Evolutionary conservation across 148 eudicot species (phyloP), one percentile per base, ranked within the genome.

Genomic region (Tetragonia tetragonoides): DNA sequence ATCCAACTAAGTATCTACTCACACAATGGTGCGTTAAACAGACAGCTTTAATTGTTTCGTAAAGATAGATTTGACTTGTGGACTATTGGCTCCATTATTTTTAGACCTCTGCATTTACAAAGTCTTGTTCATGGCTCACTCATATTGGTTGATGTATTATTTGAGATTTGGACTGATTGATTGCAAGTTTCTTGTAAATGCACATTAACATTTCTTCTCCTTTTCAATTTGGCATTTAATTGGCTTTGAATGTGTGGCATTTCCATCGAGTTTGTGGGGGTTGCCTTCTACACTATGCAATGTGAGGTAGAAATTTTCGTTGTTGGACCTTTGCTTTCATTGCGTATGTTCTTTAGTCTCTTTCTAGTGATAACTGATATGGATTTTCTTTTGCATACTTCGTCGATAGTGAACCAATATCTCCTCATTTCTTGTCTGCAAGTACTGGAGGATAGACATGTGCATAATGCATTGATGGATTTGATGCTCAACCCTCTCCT

Each of bases 1-100:
- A 90, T 90, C 70, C 82, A 90, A 66, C 89, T 90, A 21, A 84
- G 88, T 81, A 90, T 90, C 64, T 85, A 83, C 83, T 90, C 92
- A 2, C 87, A 89, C 40, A 78, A 88, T 76, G 94, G 94, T 88
- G 77, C 7, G 74, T 28, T 17, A 21, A 21, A 39, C 3, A 42
- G 51, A 39, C 15, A 39, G 4, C 42, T 3, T 38, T 5, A 10
- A 0, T 42, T 24, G 53, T 40, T n/a, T 20, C 49, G 20, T 20
- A 7, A 53, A 56, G 37, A 34, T 66, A 16, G 4, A 44, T 57
- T 57, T 62, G 46, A 63, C 42, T 21, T 5, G 28, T 63, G 11
- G 37, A 54, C 20, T 54, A 3, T 17, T 54, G 16, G 59, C 59
- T 54, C 14, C 59, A 54, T 16, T n/a, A n/a, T 16, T 3, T 54